Evolutionary conservation across 257 asterid genomes (phyloP), one percentile per base, ranked within the genome.

Genomic region (Solanum paucissectum): DNA sequence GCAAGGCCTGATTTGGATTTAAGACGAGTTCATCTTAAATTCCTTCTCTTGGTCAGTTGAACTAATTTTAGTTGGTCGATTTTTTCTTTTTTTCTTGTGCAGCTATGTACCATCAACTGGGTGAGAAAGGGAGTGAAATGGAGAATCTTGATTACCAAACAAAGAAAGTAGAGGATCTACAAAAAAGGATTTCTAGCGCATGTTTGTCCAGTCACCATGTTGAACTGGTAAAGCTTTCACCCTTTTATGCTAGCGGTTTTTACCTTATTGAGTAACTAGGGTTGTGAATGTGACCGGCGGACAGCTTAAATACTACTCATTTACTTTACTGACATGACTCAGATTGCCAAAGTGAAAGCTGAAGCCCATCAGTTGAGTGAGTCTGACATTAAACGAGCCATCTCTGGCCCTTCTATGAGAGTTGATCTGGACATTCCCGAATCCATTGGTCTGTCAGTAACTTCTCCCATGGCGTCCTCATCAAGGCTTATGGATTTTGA

Each of bases 361-460:
- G 94, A 92, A 90, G 94, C 90, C 86, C 91, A 88, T 89, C 95
- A 93, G 83, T 42, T 91, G 88, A 93, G 91, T 16, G 97, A 93
- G 87, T 86, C 88, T 9, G 97, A 94, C 73, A 92, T 93, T 90
- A 97, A 93, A 91, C 94, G 94, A 75, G 95, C 95, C 29, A 90
- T 92, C 23, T 94, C 91, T 4, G 97, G 95, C 83, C 95, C 98
- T 85, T 92, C 98, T 52, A 90, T 88, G 88, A 91, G 74, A n/a
- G 92, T 92, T 25, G 92, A 93, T 86, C 98, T 97, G n/a, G 99
- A 97, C 92, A 97, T 97, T 87, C 99, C 99, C 4, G 99, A 97
- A 92, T 97, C 99, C 20, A 69, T 97, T 83, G 99, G 99, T n/a
- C 90, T 97, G 71, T 89, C 85, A 14, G 72, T 94, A 42, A 92